Conservation (phyloP, 495 filamentous ascomycete species). For the Penicillium bovifimosum region DNA sequence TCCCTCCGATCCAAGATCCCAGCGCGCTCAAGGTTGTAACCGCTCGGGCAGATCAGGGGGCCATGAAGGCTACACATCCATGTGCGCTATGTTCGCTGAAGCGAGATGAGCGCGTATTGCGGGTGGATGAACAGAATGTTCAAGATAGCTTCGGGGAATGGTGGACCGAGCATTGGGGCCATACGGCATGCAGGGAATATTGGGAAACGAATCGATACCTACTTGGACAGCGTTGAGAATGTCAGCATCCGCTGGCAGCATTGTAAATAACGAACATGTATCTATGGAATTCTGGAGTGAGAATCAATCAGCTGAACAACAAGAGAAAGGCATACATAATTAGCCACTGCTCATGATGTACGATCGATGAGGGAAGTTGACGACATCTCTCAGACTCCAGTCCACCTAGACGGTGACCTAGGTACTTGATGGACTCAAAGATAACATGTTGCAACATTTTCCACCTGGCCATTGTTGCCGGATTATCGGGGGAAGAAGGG, state of each 20-base stretch:
- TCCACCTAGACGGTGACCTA: too few relatives aligned
- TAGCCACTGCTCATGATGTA: too few relatives aligned
- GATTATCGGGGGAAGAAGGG: too few relatives aligned
- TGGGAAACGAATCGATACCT: conserved; percentile 70
- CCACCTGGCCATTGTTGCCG: too few relatives aligned
- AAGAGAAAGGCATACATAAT: too few relatives aligned
- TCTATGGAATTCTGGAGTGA: too few relatives aligned
- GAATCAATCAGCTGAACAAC: too few relatives aligned
- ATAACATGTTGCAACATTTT: not conserved
- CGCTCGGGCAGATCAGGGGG: conserved; percentile 45
- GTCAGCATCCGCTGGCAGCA: not conserved
- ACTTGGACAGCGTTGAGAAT: conserved; percentile 56
- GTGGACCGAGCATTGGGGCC: conserved; percentile 91
- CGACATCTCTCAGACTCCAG: not conserved
- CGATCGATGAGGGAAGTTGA: not conserved
- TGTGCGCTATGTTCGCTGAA: conserved; percentile 87
- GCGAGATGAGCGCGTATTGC: conserved; percentile 72
- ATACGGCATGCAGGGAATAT: conserved; percentile 73
- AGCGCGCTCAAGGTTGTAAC: conserved; percentile 55
- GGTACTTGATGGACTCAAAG: too few relatives aligned
- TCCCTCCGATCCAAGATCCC: conserved; percentile 65
- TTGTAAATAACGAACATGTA: too few relatives aligned
- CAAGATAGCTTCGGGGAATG: conserved; percentile 91
- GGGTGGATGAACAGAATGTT: conserved; percentile 63
- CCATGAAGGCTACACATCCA: conserved; percentile 62